Conservation (phyloP, 75 land plant species). For the Picea glauca region DNA sequence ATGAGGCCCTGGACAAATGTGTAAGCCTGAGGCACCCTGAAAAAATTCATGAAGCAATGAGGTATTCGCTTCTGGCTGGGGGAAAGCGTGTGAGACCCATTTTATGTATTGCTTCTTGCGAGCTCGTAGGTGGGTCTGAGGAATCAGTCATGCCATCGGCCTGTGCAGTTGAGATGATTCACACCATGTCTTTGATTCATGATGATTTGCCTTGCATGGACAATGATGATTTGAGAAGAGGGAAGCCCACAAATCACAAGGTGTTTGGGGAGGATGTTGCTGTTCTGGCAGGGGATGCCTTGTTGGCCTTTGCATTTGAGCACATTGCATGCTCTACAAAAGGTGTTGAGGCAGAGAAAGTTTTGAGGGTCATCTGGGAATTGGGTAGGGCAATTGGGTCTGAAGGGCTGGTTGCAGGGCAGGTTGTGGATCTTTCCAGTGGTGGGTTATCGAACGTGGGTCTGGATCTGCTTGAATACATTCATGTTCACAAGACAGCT, state of each 20-base stretch:
- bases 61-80: conserved; percentile 34
- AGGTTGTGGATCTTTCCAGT: conserved; percentile 37
- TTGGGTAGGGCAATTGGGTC: conserved; percentile 55
- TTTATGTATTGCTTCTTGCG: conserved; percentile 68
- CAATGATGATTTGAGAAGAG: conserved; percentile 56
- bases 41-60: conserved; percentile 28
- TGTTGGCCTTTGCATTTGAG: conserved; percentile 56
- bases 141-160: conserved; percentile 53
- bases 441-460: conserved; percentile 22
- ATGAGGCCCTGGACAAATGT: conserved; percentile 17
- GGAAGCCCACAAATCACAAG: conserved; percentile 28
- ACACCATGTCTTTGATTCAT: conserved; percentile 51
- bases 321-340: conserved; percentile 30
- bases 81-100: conserved; percentile 43
- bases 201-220: conserved; percentile 75
- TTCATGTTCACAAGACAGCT: conserved; percentile 71
- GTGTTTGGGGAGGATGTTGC: conserved; percentile 44
- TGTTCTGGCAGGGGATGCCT: conserved; percentile 59
- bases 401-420: conserved; percentile 53
- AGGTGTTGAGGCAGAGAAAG: conserved; percentile 18
- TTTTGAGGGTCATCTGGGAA: conserved; percentile 47
- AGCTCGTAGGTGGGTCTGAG: conserved; percentile 59
- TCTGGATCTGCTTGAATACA: conserved; percentile 44
- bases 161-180: conserved; percentile 61
- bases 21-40: conserved; percentile 14